Base-by-base conservation (phyloP, 1,284 basidiomycete genomes). In the Thelephora terrestris region DNA sequence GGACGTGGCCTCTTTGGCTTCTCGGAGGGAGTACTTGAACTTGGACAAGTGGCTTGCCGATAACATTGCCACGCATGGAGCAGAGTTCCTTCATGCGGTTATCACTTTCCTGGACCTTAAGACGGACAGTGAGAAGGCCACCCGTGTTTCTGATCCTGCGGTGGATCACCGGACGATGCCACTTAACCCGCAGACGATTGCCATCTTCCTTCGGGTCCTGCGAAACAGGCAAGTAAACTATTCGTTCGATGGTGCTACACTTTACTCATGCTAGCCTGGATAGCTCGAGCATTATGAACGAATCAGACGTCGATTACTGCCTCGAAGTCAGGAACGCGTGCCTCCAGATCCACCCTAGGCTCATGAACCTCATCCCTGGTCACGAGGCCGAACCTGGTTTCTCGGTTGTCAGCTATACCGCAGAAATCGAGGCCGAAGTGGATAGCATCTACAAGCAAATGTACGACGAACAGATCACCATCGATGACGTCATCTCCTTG, bases 381-480 rank as follows among this genome's bases (percentile, higher is more conserved):
- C 79, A 84, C 36, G 91, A 96, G 54, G 75, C 79, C 36, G 95
- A 99, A 63, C 93, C 94, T 23, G 95, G 95, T 20, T 86, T 97
- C 62, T 74, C 82, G 10, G 93, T 97, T 24, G 83, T 94, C 61
- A 85, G 74, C 48, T 99, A 98, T 67, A 74, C 86, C 17, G 69
- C 85, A 47, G 91, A 97, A 55, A 88, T 97, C 48, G 93, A 96
- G 63, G 73, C 80, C 14, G 93, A 98, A 67, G 92, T 95, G 50
- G 95, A 99, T 59, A 77, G 81, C 42, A 93, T 96, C 66, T 99
- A 96, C 74, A 92, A 93, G 64, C 85, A 92, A 66, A 98, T 99
- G 94, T 99, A 99, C 67, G 89, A 92, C 63, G 88, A 92, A 62
- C 80, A 89, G 57, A 88, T 93, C 50, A 82, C 90, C 53, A 91